Evolutionary conservation across 1,139 yeast species (phyloP), one percentile per base, ranked within the genome.

Genomic region (Kodamaea anthophila): DNA sequence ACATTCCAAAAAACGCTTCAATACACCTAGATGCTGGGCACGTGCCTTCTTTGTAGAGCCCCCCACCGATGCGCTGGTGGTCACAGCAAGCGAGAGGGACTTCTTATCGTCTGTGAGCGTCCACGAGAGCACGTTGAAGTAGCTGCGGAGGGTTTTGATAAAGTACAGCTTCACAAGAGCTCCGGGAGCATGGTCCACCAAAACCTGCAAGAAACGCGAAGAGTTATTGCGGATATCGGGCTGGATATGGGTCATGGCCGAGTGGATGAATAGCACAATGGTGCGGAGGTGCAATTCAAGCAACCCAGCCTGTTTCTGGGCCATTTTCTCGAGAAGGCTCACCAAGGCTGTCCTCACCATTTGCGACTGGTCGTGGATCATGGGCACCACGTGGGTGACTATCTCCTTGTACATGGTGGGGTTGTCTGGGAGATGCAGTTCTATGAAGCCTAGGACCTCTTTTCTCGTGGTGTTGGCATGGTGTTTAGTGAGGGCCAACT

Each of bases 181-280:
- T 16, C 63, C 67, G 13, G 65, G 69, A 14, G 66, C 56, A 29
- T 60, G 39, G 23, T 64, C 64, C 13, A 85, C 51, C 30, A 85
- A 48, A 4, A 78, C 60, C 20, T 62, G 61, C 20, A 87, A 57
- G 41, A 78, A 80, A 35, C 67, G 69, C 1, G 91, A 73, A 4
- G 93, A 74, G 40, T 79, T 82, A 31, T 74, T 72, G 28, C 94
- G 70, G 22, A 87, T 75, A 6, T 75, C 77, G 1, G 88, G 79
- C 21, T 70, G 72, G 26, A 91, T 81, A 49, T 91, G 96, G 11
- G 97, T 84, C 97, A 91, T 91, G 9, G 96, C 94, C 32, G 93
- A 80, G 45, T 83, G 83, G n/a, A 88, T 67, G 49, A 83, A 88
- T 18, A 91, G 61, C 19, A 83, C 69, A 3, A 88, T 55, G 5